Evolutionary conservation across 805 yeast species (phyloP).

Genomic region (Candida patagonica): DNA sequence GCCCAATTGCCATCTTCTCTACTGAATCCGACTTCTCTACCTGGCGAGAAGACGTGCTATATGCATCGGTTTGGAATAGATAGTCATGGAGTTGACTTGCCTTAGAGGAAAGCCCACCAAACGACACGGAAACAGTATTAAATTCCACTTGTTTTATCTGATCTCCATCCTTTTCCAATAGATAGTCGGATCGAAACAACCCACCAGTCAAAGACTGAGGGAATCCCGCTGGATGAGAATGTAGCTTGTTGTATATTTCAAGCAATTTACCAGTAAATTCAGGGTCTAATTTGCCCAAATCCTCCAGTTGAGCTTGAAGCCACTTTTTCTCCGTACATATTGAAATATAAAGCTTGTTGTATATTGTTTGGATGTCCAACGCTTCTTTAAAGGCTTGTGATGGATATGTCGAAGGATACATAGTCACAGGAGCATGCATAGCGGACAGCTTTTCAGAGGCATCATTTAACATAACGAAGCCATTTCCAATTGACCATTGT

Average conservation of each 20-base stretch:
- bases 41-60: conserved; percentile 11
- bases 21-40: conserved; percentile 54
- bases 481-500: conserved; percentile 75
- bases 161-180: conserved; percentile 35
- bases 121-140: conserved; percentile 91
- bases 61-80: conserved; percentile 31
- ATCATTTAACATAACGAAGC: conserved; percentile 74
- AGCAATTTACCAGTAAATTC: conserved; percentile 79
- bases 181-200: conserved; percentile 82
- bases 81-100: conserved; percentile 69
- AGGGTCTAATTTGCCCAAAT: conserved; percentile 40
- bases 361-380: conserved; percentile 50
- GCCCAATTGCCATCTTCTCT: conserved; percentile 51
- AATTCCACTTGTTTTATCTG: conserved; percentile 90
- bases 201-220: conserved; percentile 59
- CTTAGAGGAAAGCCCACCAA: conserved; percentile 80
- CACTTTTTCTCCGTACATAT: conserved; percentile 53
- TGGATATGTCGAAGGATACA: conserved; percentile 88
- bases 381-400: conserved; percentile 57
- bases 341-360: conserved; percentile 65
- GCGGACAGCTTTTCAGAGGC: conserved; percentile 38
- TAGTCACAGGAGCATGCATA: conserved; percentile 73
- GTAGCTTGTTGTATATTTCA: conserved; percentile 38
- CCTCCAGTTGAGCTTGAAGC: conserved; percentile 47
- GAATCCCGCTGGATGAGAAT: conserved; percentile 44